Percentiles rank a stretch among this genome's conserved stretches.
Evolutionary conservation across 306 rosid species (phyloP).

Genomic region (Inga laurina): DNA sequence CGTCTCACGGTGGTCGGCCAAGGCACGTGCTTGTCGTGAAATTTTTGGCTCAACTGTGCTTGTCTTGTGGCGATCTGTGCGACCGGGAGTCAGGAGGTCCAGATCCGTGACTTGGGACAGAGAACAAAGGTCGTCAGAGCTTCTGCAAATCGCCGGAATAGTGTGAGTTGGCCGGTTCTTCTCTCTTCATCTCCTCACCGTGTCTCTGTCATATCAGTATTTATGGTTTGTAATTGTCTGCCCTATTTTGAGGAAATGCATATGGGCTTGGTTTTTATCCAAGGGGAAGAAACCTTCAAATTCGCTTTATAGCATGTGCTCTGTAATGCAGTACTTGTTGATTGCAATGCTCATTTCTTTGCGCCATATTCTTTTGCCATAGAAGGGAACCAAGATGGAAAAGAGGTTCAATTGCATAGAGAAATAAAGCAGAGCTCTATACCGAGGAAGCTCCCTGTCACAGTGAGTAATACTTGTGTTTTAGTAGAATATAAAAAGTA

Average conservation of each 20-base stretch:
- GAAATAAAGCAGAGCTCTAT: constrained; percentile 69
- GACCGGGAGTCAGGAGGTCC: too few relatives aligned
- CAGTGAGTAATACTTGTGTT: constrained; percentile 58
- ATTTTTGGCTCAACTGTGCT: too few relatives aligned
- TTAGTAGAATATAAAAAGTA: constrained; percentile 19
- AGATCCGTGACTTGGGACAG: too few relatives aligned
- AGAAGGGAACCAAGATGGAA: constrained; percentile 49
- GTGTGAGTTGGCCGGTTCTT: too few relatives aligned
- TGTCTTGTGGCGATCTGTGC: too few relatives aligned
- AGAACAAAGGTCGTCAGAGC: too few relatives aligned
- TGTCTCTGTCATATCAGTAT: too few relatives aligned
- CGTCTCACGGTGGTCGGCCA: too few relatives aligned
- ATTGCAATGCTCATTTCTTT: constrained; percentile 17
- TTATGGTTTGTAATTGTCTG: too few relatives aligned
- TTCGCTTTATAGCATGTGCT: background rate
- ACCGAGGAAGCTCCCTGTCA: constrained; percentile 73
- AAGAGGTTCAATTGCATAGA: constrained; percentile 49
- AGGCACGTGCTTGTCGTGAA: too few relatives aligned
- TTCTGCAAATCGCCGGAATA: too few relatives aligned
- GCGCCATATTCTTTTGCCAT: constrained; percentile 27
- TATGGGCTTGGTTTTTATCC: background rate
- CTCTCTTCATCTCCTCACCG: too few relatives aligned
- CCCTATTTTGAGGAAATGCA: background rate
- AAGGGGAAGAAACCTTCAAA: background rate
- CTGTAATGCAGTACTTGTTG: background rate